Evolutionary conservation across 495 filamentous ascomycete species (phyloP).

Genomic region (Lepidopterella palustris): DNA sequence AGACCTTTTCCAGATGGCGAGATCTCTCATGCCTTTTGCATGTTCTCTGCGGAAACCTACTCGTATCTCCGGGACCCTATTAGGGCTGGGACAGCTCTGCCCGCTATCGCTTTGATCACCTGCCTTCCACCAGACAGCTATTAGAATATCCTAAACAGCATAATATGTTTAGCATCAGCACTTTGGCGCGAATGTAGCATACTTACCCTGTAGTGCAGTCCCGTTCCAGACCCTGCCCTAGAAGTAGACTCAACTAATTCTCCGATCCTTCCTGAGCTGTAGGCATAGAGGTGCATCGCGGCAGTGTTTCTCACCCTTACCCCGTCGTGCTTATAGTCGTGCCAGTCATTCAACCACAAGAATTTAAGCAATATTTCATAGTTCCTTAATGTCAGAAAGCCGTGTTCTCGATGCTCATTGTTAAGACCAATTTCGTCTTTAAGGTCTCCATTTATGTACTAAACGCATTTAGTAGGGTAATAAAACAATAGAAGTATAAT

Average conservation of each 20-base stretch:
- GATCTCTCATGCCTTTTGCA: conserved; percentile 6
- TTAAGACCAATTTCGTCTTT: neutral
- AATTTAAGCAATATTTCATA: conserved; percentile 5
- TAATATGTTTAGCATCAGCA: neutral
- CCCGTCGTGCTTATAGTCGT: conserved; percentile 2
- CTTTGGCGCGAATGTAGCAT: neutral
- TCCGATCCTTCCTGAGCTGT: conserved; percentile 2
- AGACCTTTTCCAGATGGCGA: neutral
- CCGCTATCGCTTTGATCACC: neutral
- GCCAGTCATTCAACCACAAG: conserved; percentile 5
- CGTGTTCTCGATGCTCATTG: neutral
- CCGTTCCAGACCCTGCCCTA: neutral
- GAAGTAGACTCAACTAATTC: neutral
- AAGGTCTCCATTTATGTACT: neutral
- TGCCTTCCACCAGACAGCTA: neutral
- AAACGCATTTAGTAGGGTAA: neutral
- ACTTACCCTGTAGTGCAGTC: conserved; percentile 8
- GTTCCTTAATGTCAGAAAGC: neutral
- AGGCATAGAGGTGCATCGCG: neutral
- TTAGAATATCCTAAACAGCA: neutral
- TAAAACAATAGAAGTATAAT: neutral
- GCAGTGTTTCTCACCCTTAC: neutral
- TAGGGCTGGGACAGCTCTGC: neutral
- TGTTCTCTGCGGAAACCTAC: conserved; percentile 1
- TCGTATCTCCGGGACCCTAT: neutral